Base-by-base conservation (phyloP, 768 basidiomycete genomes). In the Collybia mongolica region DNA sequence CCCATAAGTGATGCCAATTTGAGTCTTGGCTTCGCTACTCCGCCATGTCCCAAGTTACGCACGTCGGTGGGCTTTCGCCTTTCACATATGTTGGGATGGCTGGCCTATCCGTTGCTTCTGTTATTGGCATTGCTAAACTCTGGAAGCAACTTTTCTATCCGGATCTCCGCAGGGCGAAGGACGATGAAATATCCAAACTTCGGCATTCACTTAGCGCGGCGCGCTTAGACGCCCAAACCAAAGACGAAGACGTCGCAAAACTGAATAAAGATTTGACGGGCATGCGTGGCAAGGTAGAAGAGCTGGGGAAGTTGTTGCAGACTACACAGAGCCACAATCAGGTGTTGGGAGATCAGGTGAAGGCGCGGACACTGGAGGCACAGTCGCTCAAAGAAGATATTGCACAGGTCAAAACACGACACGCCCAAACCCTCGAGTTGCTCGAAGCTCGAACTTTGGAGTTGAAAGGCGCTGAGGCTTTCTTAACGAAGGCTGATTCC, bases 391-490 rank as follows among this genome's bases (percentile, higher is more conserved):
- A 42, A 36, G 51, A 49, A 8, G 56, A 55, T 20, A 37, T 45
- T 20, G 28, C 24, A 12, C 51, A 37, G 23, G 39, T 46, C 14
- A 43, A 44, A 22, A 46, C 42, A 8, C 41, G 54, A 22, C 56
- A 60, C 23, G 49, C 51, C 11, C 46, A 55, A 23, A 54, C 57
- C n/a, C 43, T 54, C 11, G 36, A 51, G 43, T 37, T 63, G 39
- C 43, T 63, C 41, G 49, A 60, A 29, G 24, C 46, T 15, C 57
- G 60, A 36, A 60, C 60, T 6, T 26, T 51, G 32, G 75, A 81
- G 56, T 67, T 75, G 17, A 69, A 70, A 24, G 74, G 71, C 5
- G 73, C 72, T 7, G 77, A 77, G 57, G 68, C 63, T 39, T 79
- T 71, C 65, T 64, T 77, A 40, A 67, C 69, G 1, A 74, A 68